Base-by-base conservation (phyloP, 2,329 filamentous ascomycete species). In the Diaporthe capsici region DNA sequence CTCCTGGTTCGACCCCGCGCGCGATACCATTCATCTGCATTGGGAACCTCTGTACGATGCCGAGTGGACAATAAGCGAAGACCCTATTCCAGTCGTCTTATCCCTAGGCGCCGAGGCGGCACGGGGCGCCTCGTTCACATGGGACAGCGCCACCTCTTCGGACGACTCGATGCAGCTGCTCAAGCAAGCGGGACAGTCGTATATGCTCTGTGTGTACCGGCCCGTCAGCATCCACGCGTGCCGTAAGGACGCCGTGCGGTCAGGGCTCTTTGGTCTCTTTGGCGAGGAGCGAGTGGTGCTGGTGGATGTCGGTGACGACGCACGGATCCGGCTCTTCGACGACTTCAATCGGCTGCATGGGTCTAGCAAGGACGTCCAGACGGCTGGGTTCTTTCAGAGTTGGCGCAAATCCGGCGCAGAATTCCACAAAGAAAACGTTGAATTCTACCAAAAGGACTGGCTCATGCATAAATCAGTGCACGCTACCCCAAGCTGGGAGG, bases 281-380 rank as follows among this genome's bases (percentile, higher is more conserved):
- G 71, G 71, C 22, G 71, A 73, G 58, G 58, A 73, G 47, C 58
- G 47, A n/a, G 20, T 73, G 22, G 71, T 73, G 5, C n/a, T 57
- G 57, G 58, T 73, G 15, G 71, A 67, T 49, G 71, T 39, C 17
- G 37, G n/a, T 15, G 71, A 73, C 37, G 31, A 60, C 31, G 25
- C 31, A 31, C 57, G 34, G 22, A 37, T 73, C 22, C 20, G 25
- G 51, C 51, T 55, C 25, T 55, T 55, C 25, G 51, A 55, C 25
- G 51, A 55, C 25, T 55, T 55, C 51, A 55, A 31, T 13, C n/a
- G 25, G 51, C 13, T 55, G 25, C 51, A 55, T 55, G 51, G 51
- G 9, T 55, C 51, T 13, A 55, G 51, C 51, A 55, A 31, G 51
- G 51, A 55, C 25, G 51, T 10, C 51, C 51, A 55, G 51, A 55